Evolutionary conservation across 2,329 filamentous ascomycete species (phyloP).

Genomic region (Didymella segeticola): DNA sequence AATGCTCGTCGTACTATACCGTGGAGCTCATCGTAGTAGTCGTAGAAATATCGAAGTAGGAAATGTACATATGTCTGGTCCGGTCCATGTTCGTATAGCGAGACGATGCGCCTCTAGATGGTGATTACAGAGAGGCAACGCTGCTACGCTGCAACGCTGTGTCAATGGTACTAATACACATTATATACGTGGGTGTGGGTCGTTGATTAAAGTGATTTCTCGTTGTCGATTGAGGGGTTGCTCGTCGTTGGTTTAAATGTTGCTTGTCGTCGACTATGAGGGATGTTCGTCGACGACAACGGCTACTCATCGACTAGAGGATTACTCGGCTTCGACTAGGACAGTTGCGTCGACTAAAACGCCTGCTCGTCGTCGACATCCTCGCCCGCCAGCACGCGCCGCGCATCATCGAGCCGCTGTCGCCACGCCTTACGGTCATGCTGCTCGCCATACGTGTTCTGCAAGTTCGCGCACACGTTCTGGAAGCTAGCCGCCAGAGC

Average conservation of each 20-base stretch:
- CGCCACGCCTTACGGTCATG: constrained; percentile 70
- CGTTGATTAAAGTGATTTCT: constrained; percentile 26
- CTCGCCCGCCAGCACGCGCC: constrained; percentile 74
- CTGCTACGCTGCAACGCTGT: constrained; percentile 16
- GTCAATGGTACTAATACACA: constrained; percentile 33
- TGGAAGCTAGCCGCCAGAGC: constrained; percentile 61
- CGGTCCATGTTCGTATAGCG: constrained; percentile 10
- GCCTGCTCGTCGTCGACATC: constrained; percentile 47
- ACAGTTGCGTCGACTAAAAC: too few species aligned
- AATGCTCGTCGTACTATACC: constrained; percentile 9
- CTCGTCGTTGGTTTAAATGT: too few species aligned
- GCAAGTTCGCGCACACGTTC: constrained; percentile 60
- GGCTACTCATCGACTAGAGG: too few species aligned
- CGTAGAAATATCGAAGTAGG: constrained; percentile 8
- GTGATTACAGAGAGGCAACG: constrained; percentile 18
- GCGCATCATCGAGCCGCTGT: constrained; percentile 76
- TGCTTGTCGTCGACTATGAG: too few species aligned
- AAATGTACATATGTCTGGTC: constrained; percentile 2
- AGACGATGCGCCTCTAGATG: constrained; percentile 15
- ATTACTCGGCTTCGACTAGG: too few species aligned
- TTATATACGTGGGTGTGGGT: constrained; percentile 30
- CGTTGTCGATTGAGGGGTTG: constrained; percentile 51
- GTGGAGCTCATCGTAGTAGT: constrained; percentile 18
- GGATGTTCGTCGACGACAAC: too few species aligned
- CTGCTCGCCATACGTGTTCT: constrained; percentile 55